Base-by-base conservation (phyloP, 176 grass and related monocot genomes). In the Carex parvula region DNA sequence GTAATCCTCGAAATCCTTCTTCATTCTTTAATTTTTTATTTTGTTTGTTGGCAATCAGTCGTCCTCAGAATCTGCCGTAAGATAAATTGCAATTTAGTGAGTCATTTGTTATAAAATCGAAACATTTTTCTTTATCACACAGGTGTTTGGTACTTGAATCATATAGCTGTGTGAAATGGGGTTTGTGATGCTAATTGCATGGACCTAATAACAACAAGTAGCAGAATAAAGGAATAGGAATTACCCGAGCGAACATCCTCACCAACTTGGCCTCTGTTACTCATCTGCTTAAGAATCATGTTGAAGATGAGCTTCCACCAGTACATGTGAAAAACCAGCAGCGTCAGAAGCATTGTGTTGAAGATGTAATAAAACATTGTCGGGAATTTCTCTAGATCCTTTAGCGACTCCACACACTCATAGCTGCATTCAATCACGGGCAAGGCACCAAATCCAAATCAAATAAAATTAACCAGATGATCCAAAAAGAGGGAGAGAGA, bases 291-390 rank as follows among this genome's bases (percentile, higher is more conserved):
- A 81, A 88, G 91, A 84, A 99, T 94, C 97, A 99, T 99, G 85
- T 84, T 84, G 76, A 88, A 96, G 87, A 99, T 99, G 75, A 99
- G 97, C 83, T 95, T 99, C 88, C 97, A 77, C 97, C 97, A 99
- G 85, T 99, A 99, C 16, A 94, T 74, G 85, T 99, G 97, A 88
- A 95, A 99, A 63, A 95, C 93, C 84, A 95, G 88, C 65, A 99
- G 86, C 13, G 91, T 99, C 73, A 99, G 88, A 83, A 99, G 97
- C 97, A 99, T 99, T 53, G 97, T 95, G 85, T 99, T 99, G 81
- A 92, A 92, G 64, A 89, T 55, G 26, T 99, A 99, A 90, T 99
- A 99, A 62, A 99, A 87, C 74, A 75, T 35, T 79, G 88, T 92
- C 4, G 97, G 97, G 54, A 94, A 99, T 39, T 83, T 84, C 12